phyloP scores from a whole-genome alignment of 148 eudicot species.

The Rhododendron simsii region DNA sequence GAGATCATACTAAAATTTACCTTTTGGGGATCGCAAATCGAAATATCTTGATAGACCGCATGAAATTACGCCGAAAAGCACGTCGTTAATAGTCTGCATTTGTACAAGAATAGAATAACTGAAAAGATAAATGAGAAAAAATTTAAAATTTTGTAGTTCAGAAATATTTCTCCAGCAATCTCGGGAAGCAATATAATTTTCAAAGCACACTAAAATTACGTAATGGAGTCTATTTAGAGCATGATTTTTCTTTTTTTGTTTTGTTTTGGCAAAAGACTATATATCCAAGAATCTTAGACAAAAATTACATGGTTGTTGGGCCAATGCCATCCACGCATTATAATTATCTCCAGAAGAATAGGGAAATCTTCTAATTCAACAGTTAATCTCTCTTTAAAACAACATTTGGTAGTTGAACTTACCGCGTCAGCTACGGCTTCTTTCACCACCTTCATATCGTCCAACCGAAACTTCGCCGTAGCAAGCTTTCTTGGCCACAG shows the following conservation, averaged over 20 bases:
- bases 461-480: constrained; percentile 53
- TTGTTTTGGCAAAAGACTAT: too few relatives aligned
- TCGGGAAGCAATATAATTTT: not conserved
- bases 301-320: too few relatives aligned
- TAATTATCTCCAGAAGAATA: too few relatives aligned
- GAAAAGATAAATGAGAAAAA: not conserved
- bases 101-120: not conserved
- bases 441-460: constrained; percentile 68
- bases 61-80: constrained; percentile 63
- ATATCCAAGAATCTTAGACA: too few relatives aligned
- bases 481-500: constrained; percentile 67
- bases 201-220: not conserved
- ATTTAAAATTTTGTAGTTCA: not conserved
- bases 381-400: not conserved
- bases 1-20: constrained; percentile 18
- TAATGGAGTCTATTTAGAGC: too few relatives aligned
- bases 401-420: constrained; percentile 10
- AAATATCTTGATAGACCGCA: constrained; percentile 61
- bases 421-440: constrained; percentile 47
- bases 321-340: too few relatives aligned
- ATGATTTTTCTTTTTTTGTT: too few relatives aligned
- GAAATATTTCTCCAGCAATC: too few relatives aligned
- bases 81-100: constrained; percentile 77
- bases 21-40: constrained; percentile 37
- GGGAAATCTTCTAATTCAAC: not conserved